A percentile compares a stretch with the other conserved stretches of the same genome.
phyloP scores from a whole-genome alignment of 2,329 filamentous ascomycete genomes.

The Trichoderma afroharzianum region DNA sequence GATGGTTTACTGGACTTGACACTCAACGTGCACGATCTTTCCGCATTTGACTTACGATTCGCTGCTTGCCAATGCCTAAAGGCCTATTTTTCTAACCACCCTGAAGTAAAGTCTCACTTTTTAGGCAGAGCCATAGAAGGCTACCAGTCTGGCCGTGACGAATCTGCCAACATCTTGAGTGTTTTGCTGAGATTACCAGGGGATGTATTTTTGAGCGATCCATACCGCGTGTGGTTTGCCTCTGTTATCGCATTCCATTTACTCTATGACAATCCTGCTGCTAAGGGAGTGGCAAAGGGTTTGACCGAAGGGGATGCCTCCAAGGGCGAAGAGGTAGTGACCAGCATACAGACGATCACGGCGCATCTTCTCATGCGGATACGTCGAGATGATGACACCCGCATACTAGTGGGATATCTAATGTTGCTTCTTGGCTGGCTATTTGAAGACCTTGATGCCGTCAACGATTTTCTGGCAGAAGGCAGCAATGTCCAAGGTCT shows the following conservation, averaged over 20 bases:
- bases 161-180: constrained; percentile 83
- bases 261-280: constrained; percentile 72
- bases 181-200: constrained; percentile 69
- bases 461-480: constrained; percentile 90
- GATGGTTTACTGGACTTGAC: constrained; percentile 85
- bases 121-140: constrained; percentile 84
- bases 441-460: constrained; percentile 85
- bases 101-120: constrained; percentile 80
- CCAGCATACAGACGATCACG: constrained; percentile 83
- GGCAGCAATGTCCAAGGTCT: constrained; percentile 88
- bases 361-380: constrained; percentile 81
- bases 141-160: constrained; percentile 70
- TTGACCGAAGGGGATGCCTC: constrained; percentile 87
- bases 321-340: constrained; percentile 90
- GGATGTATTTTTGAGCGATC: constrained; percentile 63
- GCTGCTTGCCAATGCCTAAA: constrained; percentile 88
- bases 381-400: constrained; percentile 70
- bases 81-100: constrained; percentile 82
- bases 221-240: constrained; percentile 88
- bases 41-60: constrained; percentile 74
- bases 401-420: constrained; percentile 78
- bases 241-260: constrained; percentile 83
- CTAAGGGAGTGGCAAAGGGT: constrained; percentile 74
- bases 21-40: constrained; percentile 61
- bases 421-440: constrained; percentile 88